Base-by-base conservation (phyloP, 2,329 filamentous ascomycete genomes). In the Chrysoporthe puriensis region DNA sequence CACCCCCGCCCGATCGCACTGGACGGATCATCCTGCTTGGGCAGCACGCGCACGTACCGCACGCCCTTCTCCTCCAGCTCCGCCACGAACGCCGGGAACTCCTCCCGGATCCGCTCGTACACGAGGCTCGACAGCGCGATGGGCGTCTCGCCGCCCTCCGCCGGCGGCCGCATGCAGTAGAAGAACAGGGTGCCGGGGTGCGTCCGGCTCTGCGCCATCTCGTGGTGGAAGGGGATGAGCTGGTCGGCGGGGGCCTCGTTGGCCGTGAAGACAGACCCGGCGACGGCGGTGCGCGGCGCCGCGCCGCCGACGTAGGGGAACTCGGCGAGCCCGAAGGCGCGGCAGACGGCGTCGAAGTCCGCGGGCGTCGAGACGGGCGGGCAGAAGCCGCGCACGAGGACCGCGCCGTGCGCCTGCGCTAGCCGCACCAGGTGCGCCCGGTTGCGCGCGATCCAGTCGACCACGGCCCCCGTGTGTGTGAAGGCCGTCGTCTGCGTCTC, bases 201-300 rank as follows among this genome's bases (percentile, higher is more conserved):
- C 21, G 32, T 69, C 54, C 40, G 65, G 62, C 68, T 69, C 58
- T 69, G 68, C 36, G 68, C 68, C 68, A 69, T 69, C 46, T 69
- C 68, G n/a, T 69, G 68, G 42, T 69, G 66, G 59, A 69, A 69
- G 1, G 68, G 68, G 34, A 69, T 69, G n/a, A 69, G 68, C 58
- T 69, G 68, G 44, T 69, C 66, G 14, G 68, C 62, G 3, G 68
- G 68, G 5, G 68, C 68, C 66, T 68, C 68, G 40, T 69, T 69
- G 3, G 68, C 68, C 7, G 68, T 69, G 58, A 68, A 69, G 13
- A 69, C 68, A 16, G 68, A 69, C 16, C 68, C 65, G 11, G 59
- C 62, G 21, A 69, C 48, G 40, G 65, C 66, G 0, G 65, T 56
- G 13, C 68, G 65, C 1, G 68, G 68, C 2, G 68, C 66, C 8